These are phyloP conservation scores for Vigna reflexopilosa DNA, from an alignment of 306 rosid genomes.

Conservation along the genomic window DNA sequence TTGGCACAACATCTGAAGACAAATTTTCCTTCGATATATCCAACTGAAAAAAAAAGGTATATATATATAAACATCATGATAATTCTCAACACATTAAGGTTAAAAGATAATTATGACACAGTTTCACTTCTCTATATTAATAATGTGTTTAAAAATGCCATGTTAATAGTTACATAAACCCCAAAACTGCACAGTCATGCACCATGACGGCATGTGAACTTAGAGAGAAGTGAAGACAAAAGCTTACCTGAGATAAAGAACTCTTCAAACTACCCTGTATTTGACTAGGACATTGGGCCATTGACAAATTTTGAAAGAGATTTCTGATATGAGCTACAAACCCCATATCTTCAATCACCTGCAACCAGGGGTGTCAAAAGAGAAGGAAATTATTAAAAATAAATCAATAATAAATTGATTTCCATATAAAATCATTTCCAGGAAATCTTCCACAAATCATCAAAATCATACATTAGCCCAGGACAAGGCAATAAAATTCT, in stretches of 20 bases:
- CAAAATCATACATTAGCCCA: slow-evolving; percentile 35
- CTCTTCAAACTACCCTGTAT: slow-evolving; percentile 55
- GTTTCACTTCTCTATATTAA: slow-evolving; percentile 14
- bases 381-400: slow-evolving; percentile 29
- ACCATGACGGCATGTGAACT: slow-evolving; percentile 17
- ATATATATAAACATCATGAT: slow-evolving; percentile 35
- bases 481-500: not conserved
- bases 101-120: slow-evolving; percentile 19
- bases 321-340: slow-evolving; percentile 68
- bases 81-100: slow-evolving; percentile 18
- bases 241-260: slow-evolving; percentile 63
- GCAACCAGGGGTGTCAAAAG: slow-evolving; percentile 45
- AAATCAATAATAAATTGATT: slow-evolving; percentile 27
- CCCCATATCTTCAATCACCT: slow-evolving; percentile 82
- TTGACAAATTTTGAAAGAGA: slow-evolving; percentile 64
- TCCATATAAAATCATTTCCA: not conserved
- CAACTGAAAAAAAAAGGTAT: slow-evolving; percentile 50
- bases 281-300: slow-evolving; percentile 52
- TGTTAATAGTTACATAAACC: slow-evolving; percentile 12
- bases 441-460: slow-evolving; percentile 25
- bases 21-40: slow-evolving; percentile 49
- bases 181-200: slow-evolving; percentile 3
- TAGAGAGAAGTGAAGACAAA: slow-evolving; percentile 44
- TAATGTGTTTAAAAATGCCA: slow-evolving; percentile 5
- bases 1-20: slow-evolving; percentile 56